phyloP scores from a whole-genome alignment of 2,329 filamentous ascomycete species.

The Didymella arachidicola region DNA sequence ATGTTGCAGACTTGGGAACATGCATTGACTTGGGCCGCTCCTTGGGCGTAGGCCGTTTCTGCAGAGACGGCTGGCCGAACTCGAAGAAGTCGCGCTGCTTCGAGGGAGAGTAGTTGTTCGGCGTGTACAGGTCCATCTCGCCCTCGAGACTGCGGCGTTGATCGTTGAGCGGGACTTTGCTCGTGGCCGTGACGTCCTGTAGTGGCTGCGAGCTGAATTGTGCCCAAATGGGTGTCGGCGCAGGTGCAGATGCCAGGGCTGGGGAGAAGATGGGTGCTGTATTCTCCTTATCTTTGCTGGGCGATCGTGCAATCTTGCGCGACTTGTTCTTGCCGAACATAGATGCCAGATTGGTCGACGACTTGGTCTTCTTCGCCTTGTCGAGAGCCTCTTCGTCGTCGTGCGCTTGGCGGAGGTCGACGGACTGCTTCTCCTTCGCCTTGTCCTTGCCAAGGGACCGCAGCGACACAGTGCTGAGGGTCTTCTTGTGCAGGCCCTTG shows the following conservation, averaged over 20 bases:
- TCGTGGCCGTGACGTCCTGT: constrained; percentile 46
- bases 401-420: constrained; percentile 41
- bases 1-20: constrained; percentile 53
- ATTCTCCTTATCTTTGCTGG: constrained; percentile 76
- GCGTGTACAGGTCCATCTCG: constrained; percentile 67
- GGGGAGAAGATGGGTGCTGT: constrained; percentile 64
- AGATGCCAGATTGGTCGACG: constrained; percentile 79
- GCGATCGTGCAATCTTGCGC: constrained; percentile 64
- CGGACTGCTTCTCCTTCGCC: constrained; percentile 41
- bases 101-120: constrained; percentile 65
- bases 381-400: constrained; percentile 38
- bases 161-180: constrained; percentile 56
- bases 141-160: constrained; percentile 58
- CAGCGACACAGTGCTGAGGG: constrained; percentile 62
- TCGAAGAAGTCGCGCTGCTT: constrained; percentile 69
- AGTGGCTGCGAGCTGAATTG: constrained; percentile 66
- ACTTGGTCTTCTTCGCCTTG: constrained; percentile 76
- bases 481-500: constrained; percentile 60
- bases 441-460: constrained; percentile 58
- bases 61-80: constrained; percentile 56
- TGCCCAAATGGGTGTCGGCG: constrained; percentile 78
- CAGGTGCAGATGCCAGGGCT: constrained; percentile 42
- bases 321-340: constrained; percentile 77
- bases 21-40: constrained; percentile 63
- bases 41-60: constrained; percentile 42